A percentile compares a stretch with the other conserved stretches of the same genome.
These are phyloP conservation scores for Chlorella vulgaris DNA, from an alignment of 139 green algal genomes.

Conservation along the genomic window DNA sequence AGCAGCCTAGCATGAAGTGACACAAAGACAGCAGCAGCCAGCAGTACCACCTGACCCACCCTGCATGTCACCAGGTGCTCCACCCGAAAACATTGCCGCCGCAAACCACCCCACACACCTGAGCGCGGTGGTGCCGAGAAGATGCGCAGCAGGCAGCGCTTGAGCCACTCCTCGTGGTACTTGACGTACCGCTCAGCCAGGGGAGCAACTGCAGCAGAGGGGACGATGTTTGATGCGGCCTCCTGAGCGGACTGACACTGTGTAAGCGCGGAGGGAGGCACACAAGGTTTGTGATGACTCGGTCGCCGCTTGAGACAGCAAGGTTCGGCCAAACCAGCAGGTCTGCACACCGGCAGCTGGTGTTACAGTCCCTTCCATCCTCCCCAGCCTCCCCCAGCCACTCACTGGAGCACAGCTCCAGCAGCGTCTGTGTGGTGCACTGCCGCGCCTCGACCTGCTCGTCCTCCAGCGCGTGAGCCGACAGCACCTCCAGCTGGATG, in stretches of 20 bases:
- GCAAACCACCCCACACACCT: no score
- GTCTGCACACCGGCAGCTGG: no score
- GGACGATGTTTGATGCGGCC: not conserved
- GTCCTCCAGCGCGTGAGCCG: constrained; percentile 19
- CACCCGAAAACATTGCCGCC: no score
- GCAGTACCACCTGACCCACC: no score
- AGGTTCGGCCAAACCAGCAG: no score
- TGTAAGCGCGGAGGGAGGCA: no score
- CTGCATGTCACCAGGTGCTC: no score
- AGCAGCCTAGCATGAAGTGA: no score
- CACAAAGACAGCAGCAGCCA: no score
- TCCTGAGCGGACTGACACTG: not conserved
- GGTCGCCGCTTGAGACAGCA: no score
- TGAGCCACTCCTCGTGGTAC: constrained; percentile 74
- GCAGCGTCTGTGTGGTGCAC: constrained; percentile 13
- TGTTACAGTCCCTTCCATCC: not conserved
- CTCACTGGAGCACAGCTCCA: constrained; percentile 33
- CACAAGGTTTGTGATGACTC: no score
- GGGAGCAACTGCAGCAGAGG: constrained; percentile 41
- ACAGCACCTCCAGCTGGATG: constrained; percentile 48
- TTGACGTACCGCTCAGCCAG: constrained; percentile 35
- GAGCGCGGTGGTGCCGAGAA: constrained; percentile 45
- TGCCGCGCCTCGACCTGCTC: not conserved
- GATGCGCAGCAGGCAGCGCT: constrained; percentile 51
- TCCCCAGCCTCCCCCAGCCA: no score